These are phyloP conservation scores for Gleditsia sinensis DNA, from an alignment of 306 rosid genomes.

Conservation along the genomic window DNA sequence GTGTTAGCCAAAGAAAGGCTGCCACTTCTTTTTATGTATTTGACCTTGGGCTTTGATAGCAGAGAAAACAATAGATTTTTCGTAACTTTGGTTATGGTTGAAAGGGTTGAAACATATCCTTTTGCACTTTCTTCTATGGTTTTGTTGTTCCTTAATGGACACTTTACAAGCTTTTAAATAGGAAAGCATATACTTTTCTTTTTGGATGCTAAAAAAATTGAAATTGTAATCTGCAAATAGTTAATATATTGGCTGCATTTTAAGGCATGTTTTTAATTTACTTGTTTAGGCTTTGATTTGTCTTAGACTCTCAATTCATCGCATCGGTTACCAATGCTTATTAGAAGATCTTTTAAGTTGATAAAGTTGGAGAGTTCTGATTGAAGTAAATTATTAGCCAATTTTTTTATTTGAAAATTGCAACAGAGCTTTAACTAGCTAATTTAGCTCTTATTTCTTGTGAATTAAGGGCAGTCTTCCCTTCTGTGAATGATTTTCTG, in stretches of 20 bases:
- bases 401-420: conserved; percentile 14
- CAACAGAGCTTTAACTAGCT: conserved; percentile 13
- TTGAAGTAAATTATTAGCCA: background rate
- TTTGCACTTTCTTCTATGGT: background rate
- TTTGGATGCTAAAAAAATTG: conserved; percentile 17
- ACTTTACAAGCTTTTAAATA: background rate
- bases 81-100: background rate
- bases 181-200: background rate
- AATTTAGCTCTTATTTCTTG: conserved; percentile 30
- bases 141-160: background rate
- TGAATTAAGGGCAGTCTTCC: conserved; percentile 29
- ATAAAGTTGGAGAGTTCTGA: background rate
- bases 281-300: conserved; percentile 21
- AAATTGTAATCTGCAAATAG: background rate
- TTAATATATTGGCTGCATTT: background rate
- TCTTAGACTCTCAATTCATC: conserved; percentile 8
- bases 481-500: conserved; percentile 34
- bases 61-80: background rate
- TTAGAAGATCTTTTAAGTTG: conserved; percentile 12
- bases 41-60: background rate
- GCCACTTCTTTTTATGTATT: background rate
- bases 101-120: conserved; percentile 12
- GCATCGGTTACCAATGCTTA: conserved; percentile 5
- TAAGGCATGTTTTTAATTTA: background rate
- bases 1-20: conserved; percentile 9